A percentile compares a stretch with the other conserved stretches of the same genome.
These are phyloP conservation scores for Cercospora sp. DNA, from an alignment of 2,329 filamentous ascomycete genomes.

Conservation along the genomic window DNA sequence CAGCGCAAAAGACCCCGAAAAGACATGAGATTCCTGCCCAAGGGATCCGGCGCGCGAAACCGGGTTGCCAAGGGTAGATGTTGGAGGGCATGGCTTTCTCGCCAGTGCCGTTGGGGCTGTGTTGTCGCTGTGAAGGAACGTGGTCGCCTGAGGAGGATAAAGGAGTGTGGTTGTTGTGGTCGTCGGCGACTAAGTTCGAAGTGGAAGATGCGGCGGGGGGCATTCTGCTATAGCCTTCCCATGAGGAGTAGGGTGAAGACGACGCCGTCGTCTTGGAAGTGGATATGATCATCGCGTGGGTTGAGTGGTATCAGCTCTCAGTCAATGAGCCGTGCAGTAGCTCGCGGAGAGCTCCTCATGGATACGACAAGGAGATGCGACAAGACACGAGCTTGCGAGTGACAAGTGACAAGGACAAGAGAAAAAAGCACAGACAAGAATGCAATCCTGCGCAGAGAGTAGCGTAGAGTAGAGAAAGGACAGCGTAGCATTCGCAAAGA, in stretches of 20 bases:
- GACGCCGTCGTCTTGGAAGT: neutral
- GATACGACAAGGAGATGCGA: neutral
- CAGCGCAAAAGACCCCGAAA: constrained; percentile 18
- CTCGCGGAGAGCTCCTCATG: neutral
- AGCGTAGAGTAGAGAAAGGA: neutral
- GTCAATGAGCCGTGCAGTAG: neutral
- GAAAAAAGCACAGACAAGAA: neutral
- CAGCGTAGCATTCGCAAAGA: neutral
- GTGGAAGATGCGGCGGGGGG: neutral
- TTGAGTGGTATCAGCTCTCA: neutral
- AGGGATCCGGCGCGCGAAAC: constrained; percentile 16
- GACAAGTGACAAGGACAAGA: neutral
- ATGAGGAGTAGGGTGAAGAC: neutral
- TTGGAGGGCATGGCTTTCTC: neutral
- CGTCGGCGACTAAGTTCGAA: neutral
- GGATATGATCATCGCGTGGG: neutral
- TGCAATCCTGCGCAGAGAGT: neutral
- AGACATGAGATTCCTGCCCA: constrained; percentile 22
- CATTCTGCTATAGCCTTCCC: neutral
- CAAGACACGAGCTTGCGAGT: neutral
- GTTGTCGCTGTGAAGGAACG: neutral
- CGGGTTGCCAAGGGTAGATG: constrained; percentile 23
- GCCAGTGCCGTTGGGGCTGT: neutral
- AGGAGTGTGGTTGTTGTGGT: neutral
- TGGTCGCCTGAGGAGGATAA: neutral